These are phyloP conservation scores for Abelmoschus esculentus DNA, from an alignment of 345 rosid genomes.

Conservation along the genomic window DNA sequence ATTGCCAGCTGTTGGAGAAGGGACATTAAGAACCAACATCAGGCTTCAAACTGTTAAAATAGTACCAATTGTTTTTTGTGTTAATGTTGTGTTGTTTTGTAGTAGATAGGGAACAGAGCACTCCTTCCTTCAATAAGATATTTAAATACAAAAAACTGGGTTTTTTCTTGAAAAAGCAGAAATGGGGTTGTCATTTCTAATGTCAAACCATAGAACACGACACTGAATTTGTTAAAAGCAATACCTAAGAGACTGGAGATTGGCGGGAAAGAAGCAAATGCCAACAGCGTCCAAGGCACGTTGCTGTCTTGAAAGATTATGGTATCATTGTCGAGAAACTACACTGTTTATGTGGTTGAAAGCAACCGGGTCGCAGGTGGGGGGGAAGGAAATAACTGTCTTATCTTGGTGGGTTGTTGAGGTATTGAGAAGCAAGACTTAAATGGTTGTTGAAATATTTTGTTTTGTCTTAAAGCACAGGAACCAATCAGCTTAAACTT, in stretches of 20 bases:
- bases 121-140: conserved; percentile 10
- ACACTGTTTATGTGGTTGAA: conserved; percentile 13
- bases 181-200: not conserved
- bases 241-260: not conserved
- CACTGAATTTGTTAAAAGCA: not conserved
- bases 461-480: not conserved
- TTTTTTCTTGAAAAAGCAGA: conserved; percentile 2
- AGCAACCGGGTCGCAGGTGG: conserved; percentile 1
- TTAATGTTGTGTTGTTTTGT: conserved; percentile 13
- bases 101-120: conserved; percentile 6
- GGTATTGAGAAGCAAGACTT: conserved; percentile 2
- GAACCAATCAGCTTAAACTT: not conserved
- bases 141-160: conserved; percentile 3
- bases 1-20: not conserved
- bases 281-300: conserved; percentile 25
- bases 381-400: not conserved
- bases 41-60: conserved; percentile 14
- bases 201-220: conserved; percentile 6
- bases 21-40: conserved; percentile 17
- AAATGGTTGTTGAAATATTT: not conserved
- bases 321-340: conserved; percentile 31
- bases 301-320: conserved; percentile 28
- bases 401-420: conserved; percentile 8
- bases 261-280: conserved; percentile 16
- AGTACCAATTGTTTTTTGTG: conserved; percentile 4